Evolutionary conservation across 106 monocot genomes (phyloP), one percentile per base, ranked within the genome.

Genomic region (Vanilla planifolia): DNA sequence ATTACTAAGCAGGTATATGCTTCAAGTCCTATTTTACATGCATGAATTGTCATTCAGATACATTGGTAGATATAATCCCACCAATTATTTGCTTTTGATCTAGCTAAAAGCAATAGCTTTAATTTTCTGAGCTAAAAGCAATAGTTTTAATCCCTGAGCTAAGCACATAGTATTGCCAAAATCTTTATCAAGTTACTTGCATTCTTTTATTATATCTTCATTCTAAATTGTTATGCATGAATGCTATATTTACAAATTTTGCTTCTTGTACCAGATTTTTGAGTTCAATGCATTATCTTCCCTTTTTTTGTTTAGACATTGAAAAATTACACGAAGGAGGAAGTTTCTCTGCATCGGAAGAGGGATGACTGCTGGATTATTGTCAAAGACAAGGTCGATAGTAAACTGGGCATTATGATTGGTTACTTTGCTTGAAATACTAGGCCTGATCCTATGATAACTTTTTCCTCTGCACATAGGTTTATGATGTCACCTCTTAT

Each of bases 321-420:
- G 33, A 78, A 46, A 65, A 55, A 62, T 28, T 88, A 79, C 55
- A 88, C 87, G 33, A 88, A 80, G 57, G 73, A 82, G 51, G 92
- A 98, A 59, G 77, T 98, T 48, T 84, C 85, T 43, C 48, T 46
- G 13, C 98, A 98, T 71, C 91, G 80, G 43, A 64, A 66, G 34
- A 91, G 71, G 62, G 79, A 36, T 21, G 98, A 98, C 77, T 98
- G 98, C 62, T 98, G 98, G 98, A 91, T 98, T 66, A 82, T 92
- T 64, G 70, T 98, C 28, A 98, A 98, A 78, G 88, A 73, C 58
- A 91, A 98, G 91, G 98, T 92, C 22, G 47, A 47, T 50, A 25
- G 24, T 19, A 33, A 21, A 35, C n/a, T 34, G 10, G 25, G 51
- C 21, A 30, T 26, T 51, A 33, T 21, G 2, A n/a, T 29, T n/a